A percentile compares a stretch with the other conserved stretches of the same genome.
phyloP scores from a whole-genome alignment of 495 filamentous ascomycete species.

The Achaetomiella virescens region DNA sequence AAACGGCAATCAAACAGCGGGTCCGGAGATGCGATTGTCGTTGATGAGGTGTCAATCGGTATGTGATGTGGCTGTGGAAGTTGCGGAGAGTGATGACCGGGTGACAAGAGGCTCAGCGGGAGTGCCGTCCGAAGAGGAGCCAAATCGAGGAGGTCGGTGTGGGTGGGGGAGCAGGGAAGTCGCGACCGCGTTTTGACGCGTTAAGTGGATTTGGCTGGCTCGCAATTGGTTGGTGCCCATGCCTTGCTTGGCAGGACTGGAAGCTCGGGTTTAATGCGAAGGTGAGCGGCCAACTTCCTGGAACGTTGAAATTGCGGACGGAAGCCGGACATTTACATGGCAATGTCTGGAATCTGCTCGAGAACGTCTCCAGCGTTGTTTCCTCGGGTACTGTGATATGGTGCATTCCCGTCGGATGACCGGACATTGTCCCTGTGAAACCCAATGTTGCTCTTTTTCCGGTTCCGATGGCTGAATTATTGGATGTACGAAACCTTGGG shows the following conservation, averaged over 20 bases:
- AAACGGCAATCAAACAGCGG: neutral
- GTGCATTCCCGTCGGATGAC: neutral
- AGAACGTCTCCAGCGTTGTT: too few relatives aligned
- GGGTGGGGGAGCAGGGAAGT: neutral
- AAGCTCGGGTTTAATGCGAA: too few relatives aligned
- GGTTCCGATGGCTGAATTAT: too few relatives aligned
- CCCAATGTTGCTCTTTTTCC: too few relatives aligned
- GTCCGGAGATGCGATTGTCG: neutral
- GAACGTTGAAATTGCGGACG: too few relatives aligned
- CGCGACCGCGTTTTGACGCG: slow-evolving; percentile 25
- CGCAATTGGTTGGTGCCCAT: slow-evolving; percentile 11
- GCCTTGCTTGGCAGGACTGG: too few relatives aligned
- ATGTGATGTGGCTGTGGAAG: neutral
- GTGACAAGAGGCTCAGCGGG: neutral
- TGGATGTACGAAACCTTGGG: neutral
- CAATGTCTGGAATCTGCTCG: too few relatives aligned
- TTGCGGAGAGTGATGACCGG: neutral
- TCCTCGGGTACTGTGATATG: too few relatives aligned
- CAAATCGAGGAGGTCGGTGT: neutral
- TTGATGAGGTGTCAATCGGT: neutral
- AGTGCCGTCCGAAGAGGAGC: neutral
- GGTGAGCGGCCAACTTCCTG: too few relatives aligned
- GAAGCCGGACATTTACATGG: too few relatives aligned
- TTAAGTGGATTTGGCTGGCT: slow-evolving; percentile 15
- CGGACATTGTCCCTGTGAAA: too few relatives aligned